A percentile compares a stretch with the other conserved stretches of the same genome.
Evolutionary conservation across 2,329 filamentous ascomycete species (phyloP).

Genomic region (Fusarium anguioides): DNA sequence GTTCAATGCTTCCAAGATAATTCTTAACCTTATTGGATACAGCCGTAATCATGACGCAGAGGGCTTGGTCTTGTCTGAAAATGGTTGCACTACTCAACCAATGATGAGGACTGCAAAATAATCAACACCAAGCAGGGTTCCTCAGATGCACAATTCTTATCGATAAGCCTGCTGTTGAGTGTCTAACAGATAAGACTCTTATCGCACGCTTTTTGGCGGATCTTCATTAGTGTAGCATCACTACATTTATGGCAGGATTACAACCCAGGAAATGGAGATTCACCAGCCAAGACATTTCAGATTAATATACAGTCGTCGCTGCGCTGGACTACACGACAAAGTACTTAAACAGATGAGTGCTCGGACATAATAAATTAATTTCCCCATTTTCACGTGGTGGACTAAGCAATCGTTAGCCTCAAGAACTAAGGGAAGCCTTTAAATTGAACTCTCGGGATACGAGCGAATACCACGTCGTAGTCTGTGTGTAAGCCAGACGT

Average conservation of each 20-base stretch:
- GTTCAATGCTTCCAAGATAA: background rate
- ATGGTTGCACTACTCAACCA: background rate
- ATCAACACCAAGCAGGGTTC: background rate
- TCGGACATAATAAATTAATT: background rate
- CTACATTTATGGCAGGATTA: too few species aligned
- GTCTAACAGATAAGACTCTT: background rate
- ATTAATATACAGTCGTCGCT: background rate
- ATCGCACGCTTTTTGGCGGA: rapidly evolving
- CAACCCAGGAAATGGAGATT: background rate
- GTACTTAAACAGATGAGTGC: background rate
- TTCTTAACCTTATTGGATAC: background rate
- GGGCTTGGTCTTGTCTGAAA: background rate
- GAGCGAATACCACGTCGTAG: background rate
- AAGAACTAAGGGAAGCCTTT: background rate
- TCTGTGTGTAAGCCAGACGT: background rate
- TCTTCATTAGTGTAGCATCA: background rate
- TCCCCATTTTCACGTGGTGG: background rate
- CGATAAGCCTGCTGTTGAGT: rapidly evolving
- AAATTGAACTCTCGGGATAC: background rate
- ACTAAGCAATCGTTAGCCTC: background rate
- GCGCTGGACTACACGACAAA: background rate
- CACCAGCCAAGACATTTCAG: background rate
- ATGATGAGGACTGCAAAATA: background rate
- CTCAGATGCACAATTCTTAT: background rate
- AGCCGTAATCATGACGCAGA: conserved; percentile 16